Percentiles rank a stretch among this genome's conserved stretches.
phyloP scores from a whole-genome alignment of 208 protist species.

The Acanthamoeba lenticulata region DNA sequence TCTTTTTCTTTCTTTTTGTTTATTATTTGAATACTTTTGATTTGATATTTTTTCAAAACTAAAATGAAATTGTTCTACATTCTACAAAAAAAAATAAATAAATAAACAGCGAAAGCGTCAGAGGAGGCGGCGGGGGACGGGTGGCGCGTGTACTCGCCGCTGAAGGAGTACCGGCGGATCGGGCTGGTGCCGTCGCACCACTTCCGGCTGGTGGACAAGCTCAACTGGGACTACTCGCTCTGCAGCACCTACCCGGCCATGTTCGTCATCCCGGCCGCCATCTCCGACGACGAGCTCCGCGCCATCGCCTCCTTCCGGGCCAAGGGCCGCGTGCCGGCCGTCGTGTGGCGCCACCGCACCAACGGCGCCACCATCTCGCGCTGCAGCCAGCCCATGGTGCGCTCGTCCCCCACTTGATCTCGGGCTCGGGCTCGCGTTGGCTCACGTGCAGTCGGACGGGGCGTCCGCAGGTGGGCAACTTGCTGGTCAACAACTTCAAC shows the following conservation, averaged over 20 bases:
- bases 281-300: not conserved
- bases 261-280: slow-evolving; percentile 11
- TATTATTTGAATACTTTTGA: not conserved
- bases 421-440: not conserved
- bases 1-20: not conserved
- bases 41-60: too few relatives aligned
- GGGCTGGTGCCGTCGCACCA: not conserved
- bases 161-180: not conserved
- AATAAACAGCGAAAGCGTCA: not conserved
- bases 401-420: not conserved
- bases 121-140: not conserved
- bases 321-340: slow-evolving; percentile 10
- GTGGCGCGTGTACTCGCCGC: not conserved
- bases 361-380: slow-evolving; percentile 72
- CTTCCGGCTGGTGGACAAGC: not conserved
- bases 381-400: slow-evolving; percentile 68
- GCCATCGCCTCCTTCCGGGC: not conserved
- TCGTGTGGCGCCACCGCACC: slow-evolving; percentile 12
- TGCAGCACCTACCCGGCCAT: not conserved
- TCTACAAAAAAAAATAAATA: not conserved
- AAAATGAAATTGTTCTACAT: too few relatives aligned
- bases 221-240: not conserved
- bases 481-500: slow-evolving; percentile 29
- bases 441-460: too few relatives aligned
- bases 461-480: not conserved